Evolutionary conservation across 306 rosid species (phyloP), one percentile per base, ranked within the genome.

Genomic region (Pterocarpus macrocarpus): DNA sequence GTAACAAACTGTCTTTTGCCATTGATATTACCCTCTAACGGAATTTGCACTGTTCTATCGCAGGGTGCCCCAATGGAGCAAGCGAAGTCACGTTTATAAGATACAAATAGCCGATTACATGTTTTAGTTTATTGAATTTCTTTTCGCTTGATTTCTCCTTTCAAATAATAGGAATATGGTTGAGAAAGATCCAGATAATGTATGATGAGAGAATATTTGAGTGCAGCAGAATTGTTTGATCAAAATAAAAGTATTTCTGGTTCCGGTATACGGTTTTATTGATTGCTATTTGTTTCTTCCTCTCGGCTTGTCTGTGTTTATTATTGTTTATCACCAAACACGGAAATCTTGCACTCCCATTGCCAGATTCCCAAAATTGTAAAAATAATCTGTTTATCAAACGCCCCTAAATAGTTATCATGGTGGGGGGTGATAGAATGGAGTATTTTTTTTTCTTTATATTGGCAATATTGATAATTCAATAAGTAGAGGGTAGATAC

Each of bases 21-120:
- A 56, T 66, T 49, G 17, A 15, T 81, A 5, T 71, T 64, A 33
- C 57, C 58, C 80, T 56, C 76, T 82, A 63, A 86, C 66, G 66
- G 52, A 80, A 75, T 64, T 75, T 58, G 14, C 22, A 33, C 49
- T 82, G 74, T 49, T 75, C 30, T 58, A 64, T 80, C 75, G 86
- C 87, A 86, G 87, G 61, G 87, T 32, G 77, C 83, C 33, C 2
- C 87, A 0, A 13, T 70, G 85, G 89, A 86, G 70, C 89, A 71
- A 80, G 69, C 34, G 15, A 80, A 79, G 68, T 71, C 87, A 5
- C 85, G 89, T 70, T 5, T 86, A 66, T 86, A 76, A 69, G 64
- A 79, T 74, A 30, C 64, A 13, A 47, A 34, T 53, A 41, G 55
- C 17, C 52, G 17, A 71, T 64, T 64, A 12, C 41, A 35, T 69